Conservation (phyloP, 2,329 filamentous ascomycete genomes). For the Trichophaea hybrida region DNA sequence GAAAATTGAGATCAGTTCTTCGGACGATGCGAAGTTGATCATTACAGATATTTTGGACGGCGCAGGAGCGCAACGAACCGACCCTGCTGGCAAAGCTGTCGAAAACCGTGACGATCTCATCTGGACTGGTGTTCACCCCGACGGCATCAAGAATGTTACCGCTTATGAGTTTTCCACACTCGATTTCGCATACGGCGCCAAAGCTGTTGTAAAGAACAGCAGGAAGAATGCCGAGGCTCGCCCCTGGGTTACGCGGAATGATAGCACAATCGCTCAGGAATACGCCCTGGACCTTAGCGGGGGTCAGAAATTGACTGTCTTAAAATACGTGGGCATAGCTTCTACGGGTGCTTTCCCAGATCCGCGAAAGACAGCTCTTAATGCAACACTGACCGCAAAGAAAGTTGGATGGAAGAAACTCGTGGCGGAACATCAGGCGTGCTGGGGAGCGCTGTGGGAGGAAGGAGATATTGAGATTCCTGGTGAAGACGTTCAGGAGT, state of each 20-base stretch:
- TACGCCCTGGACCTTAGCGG: constrained; percentile 40
- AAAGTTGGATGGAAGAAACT: constrained; percentile 42
- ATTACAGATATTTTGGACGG: constrained; percentile 56
- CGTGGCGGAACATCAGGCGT: constrained; percentile 42
- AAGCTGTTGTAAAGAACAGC: constrained; percentile 23
- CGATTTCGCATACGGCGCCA: constrained; percentile 25
- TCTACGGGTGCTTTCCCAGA: constrained; percentile 53
- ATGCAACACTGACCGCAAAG: constrained; percentile 40
- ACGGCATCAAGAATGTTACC: constrained; percentile 47
- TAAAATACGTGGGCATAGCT: constrained; percentile 54
- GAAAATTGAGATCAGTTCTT: constrained; percentile 44
- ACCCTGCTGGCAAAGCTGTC: constrained; percentile 42
- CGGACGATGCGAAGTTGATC: constrained; percentile 35
- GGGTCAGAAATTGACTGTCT: constrained; percentile 41
- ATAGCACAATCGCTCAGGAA: constrained; percentile 50
- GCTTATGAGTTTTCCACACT: constrained; percentile 44
- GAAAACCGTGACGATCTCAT: constrained; percentile 40
- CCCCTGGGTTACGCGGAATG: constrained; percentile 41
- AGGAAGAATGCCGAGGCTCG: constrained; percentile 35
- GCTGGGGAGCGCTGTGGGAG: constrained; percentile 47
- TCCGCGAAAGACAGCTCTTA: constrained; percentile 39
- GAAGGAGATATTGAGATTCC: constrained; percentile 51
- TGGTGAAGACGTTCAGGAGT: constrained; percentile 29
- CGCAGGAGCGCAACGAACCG: constrained; percentile 49
- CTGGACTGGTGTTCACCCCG: constrained; percentile 50